Evolutionary conservation across 768 basidiomycete species (phyloP).

Genomic region (Omphalotus guepiniiformis): DNA sequence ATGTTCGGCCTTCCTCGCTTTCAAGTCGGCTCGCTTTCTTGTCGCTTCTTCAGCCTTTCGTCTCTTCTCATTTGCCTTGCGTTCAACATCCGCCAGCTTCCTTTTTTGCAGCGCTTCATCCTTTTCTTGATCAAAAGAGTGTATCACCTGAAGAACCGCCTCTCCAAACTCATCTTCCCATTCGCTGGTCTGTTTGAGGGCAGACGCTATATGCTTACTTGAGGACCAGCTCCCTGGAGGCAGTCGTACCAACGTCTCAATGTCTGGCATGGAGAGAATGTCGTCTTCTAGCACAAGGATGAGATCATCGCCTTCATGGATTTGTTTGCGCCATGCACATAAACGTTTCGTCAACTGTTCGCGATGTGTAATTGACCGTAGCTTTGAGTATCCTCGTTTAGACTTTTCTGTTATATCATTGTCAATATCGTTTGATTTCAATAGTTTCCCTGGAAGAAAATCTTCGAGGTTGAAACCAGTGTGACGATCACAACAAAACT

Average conservation of each 20-base stretch:
- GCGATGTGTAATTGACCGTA: background rate
- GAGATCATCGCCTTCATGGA: constrained; percentile 8
- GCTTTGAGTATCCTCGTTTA: background rate
- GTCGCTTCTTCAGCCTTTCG: constrained; percentile 8
- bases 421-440: background rate
- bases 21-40: constrained; percentile 7
- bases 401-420: background rate
- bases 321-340: background rate
- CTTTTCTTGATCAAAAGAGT: background rate
- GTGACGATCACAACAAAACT: background rate
- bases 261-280: background rate
- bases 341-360: background rate
- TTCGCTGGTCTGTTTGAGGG: background rate
- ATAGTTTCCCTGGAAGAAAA: background rate
- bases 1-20: constrained; percentile 10
- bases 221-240: background rate
- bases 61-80: background rate
- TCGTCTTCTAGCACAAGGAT: constrained; percentile 18
- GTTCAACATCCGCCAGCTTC: background rate
- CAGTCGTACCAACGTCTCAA: background rate
- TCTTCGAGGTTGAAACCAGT: background rate
- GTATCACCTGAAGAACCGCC: background rate
- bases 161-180: background rate
- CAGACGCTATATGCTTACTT: background rate
- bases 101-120: background rate